These are phyloP conservation scores for Bipolaris zeicola DNA, from an alignment of 2,329 filamentous ascomycete genomes.

Conservation along the genomic window DNA sequence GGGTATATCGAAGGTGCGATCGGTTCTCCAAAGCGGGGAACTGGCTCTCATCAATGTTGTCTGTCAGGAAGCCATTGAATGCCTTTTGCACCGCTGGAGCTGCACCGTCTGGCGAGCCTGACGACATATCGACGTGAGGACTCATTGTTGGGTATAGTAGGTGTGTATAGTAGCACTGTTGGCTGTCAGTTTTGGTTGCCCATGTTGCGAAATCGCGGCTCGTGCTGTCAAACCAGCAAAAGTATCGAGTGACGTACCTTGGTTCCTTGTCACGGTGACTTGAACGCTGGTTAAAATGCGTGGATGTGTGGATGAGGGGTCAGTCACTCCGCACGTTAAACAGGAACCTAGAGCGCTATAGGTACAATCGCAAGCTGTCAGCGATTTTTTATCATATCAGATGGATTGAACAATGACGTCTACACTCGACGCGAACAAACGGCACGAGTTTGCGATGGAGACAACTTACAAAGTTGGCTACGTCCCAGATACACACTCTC, in stretches of 20 bases:
- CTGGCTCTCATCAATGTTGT: slow-evolving; percentile 35
- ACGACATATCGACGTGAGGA: slow-evolving; percentile 42
- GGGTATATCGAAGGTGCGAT: slow-evolving; percentile 59
- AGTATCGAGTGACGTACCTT: slow-evolving; percentile 1
- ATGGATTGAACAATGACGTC: slow-evolving; percentile 27
- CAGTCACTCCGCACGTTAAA: background rate
- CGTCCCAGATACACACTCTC: slow-evolving; percentile 1
- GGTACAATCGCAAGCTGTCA: slow-evolving; percentile 5
- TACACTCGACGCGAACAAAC: slow-evolving; percentile 18
- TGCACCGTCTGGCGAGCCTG: slow-evolving; percentile 20
- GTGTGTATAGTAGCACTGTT: background rate
- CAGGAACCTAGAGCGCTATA: background rate
- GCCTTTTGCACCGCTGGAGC: slow-evolving; percentile 34
- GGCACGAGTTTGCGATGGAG: background rate
- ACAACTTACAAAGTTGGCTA: slow-evolving; percentile 1
- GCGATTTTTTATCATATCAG: slow-evolving; percentile 11
- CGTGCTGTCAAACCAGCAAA: background rate
- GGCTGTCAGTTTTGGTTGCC: slow-evolving; percentile 5
- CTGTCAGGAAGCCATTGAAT: slow-evolving; percentile 35
- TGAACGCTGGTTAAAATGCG: background rate
- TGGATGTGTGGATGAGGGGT: background rate
- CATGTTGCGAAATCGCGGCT: background rate
- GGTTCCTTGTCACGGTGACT: slow-evolving; percentile 10
- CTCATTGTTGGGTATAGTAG: slow-evolving; percentile 31
- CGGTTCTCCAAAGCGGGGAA: slow-evolving; percentile 39